Evolutionary conservation across 805 yeast genomes (phyloP), one percentile per base, ranked within the genome.

Genomic region (Maudiozyma saulgeensis): DNA sequence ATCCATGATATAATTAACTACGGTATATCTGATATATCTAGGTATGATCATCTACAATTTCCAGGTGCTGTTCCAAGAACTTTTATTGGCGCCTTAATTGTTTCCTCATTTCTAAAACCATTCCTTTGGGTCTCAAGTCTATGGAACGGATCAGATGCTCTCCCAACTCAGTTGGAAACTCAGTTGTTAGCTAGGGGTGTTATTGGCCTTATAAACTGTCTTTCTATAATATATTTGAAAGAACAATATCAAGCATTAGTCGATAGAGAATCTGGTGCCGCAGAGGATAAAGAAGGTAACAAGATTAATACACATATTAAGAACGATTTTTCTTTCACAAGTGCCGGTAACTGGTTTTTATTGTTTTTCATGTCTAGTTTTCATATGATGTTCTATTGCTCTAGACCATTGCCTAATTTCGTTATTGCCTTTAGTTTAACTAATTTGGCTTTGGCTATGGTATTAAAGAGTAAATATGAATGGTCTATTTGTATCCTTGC

Each of bases 31-130:
- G 67, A 67, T 51, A 15, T 75, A 1, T 52, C 67, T 1, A 53
- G 69, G 45, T 91, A 76, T 61, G 97, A 91, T 61, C 98, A 91
- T 63, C 53, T 72, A 7, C 65, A 72, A 47, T 91, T 87, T 62
- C 95, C 96, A 0, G 97, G 97, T 2, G 90, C 74, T 1, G 96
- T 91, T 7, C 96, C 95, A 28, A 73, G 97, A 48, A 79, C 96
- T 0, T 90, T 89, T 59, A 60, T 87, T 12, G 95, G 96, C 1
- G 75, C 93, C 9, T 55, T 82, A 46, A 52, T 79, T 1, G 51
- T 87, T 12, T 73, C 87, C 0, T 60, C 60, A 0, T 41, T 80
- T 1, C 64, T 77, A 1, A 75, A 72, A 46, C 77, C 78, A 0
- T 51, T 71, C 13, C 50, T 58, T 4, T 18, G 38, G n/a, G 13